phyloP scores from a whole-genome alignment of 768 basidiomycete species.

The Mycena metata region DNA sequence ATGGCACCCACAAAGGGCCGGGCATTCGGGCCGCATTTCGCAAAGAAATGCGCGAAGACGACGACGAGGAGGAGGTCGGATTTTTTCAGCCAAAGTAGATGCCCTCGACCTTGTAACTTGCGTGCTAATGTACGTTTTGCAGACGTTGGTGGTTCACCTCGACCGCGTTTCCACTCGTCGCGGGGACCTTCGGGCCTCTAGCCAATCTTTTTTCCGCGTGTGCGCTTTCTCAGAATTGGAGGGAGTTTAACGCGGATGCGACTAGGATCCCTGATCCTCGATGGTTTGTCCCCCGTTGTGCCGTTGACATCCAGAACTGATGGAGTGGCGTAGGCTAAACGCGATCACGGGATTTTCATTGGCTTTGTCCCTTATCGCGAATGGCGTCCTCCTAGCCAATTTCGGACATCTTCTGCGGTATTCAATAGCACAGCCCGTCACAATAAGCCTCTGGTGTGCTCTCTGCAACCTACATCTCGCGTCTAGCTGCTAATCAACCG shows the following conservation, averaged over 20 bases:
- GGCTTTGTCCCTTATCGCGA: conserved; percentile 50
- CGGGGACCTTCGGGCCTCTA: conserved; percentile 57
- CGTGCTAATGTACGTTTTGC: background rate
- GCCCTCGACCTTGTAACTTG: background rate
- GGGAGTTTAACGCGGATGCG: conserved; percentile 39
- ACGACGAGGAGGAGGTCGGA: conserved; percentile 44
- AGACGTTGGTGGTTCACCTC: conserved; percentile 59
- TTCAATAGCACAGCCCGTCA: conserved; percentile 51
- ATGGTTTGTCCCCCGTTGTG: conserved; percentile 45
- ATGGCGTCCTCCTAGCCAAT: conserved; percentile 53
- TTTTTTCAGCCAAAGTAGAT: conserved; percentile 42
- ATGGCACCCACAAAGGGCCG: background rate
- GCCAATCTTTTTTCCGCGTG: conserved; percentile 57
- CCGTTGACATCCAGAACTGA: background rate
- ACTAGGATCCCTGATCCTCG: conserved; percentile 46
- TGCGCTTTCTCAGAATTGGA: conserved; percentile 53
- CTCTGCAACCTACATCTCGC: background rate
- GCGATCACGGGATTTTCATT: conserved; percentile 51
- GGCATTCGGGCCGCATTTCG: conserved; percentile 26
- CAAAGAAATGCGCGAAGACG: conserved; percentile 54
- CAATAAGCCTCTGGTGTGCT: conserved; percentile 54
- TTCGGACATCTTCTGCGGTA: conserved; percentile 55
- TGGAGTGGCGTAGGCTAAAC: conserved; percentile 45
- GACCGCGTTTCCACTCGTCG: conserved; percentile 56
- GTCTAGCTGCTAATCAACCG: background rate